Conservation (phyloP, 345 rosid genomes). For the Lenwebbia sp. region DNA sequence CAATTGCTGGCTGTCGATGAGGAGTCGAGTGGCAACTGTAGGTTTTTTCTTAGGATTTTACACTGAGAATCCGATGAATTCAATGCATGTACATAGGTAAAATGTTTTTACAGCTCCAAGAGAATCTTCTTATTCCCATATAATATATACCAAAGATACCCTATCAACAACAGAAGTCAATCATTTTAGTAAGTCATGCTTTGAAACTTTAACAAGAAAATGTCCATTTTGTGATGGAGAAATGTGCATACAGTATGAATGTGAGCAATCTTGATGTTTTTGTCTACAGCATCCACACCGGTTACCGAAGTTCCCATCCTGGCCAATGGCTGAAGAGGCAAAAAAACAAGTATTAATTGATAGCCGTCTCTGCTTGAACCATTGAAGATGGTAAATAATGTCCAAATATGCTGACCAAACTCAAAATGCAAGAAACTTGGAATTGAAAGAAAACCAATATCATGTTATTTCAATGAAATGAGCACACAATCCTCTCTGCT, state of each 20-base stretch:
- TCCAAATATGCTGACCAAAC: not conserved
- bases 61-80: not conserved
- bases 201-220: not conserved
- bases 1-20: too few species aligned
- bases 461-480: not conserved
- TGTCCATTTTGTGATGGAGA: not conserved
- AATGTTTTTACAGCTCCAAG: not conserved
- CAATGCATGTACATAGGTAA: not conserved
- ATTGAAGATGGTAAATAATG: not conserved
- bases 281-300: conserved; percentile 89
- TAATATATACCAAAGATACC: not conserved
- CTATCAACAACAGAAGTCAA: not conserved
- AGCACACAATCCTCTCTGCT: not conserved
- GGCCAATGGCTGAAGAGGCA: conserved; percentile 69
- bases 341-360: not conserved
- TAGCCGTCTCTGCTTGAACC: not conserved
- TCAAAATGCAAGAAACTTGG: not conserved
- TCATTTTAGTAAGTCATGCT: not conserved
- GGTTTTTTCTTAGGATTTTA: not conserved
- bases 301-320: conserved; percentile 94
- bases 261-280: conserved; percentile 78
- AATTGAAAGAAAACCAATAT: not conserved
- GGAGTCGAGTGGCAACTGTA: not conserved
- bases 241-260: conserved; percentile 69
- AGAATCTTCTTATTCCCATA: not conserved